Conservation (phyloP, 345 rosid species). For the Eucalyptus caleyi region DNA sequence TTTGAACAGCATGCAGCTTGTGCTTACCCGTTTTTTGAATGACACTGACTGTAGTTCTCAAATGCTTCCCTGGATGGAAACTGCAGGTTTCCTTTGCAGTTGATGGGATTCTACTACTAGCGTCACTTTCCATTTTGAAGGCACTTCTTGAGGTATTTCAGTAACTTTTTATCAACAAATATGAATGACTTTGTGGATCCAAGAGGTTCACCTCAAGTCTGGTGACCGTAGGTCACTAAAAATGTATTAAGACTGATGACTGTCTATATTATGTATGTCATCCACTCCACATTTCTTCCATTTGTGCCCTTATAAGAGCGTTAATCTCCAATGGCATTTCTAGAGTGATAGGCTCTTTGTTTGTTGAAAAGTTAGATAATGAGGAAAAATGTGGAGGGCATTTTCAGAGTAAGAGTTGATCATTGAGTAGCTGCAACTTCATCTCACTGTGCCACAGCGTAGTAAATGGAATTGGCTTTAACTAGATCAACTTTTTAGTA, state of each 20-base stretch:
- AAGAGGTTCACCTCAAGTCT: neutral
- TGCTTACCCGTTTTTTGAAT: neutral
- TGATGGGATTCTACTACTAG: constrained; percentile 65
- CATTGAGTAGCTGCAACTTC: neutral
- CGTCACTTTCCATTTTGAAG: constrained; percentile 50
- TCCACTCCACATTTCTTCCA: neutral
- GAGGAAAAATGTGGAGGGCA: neutral
- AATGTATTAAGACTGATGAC: neutral
- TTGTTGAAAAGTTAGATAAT: neutral
- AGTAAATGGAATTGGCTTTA: neutral
- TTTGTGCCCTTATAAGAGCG: neutral
- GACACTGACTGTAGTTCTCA: neutral
- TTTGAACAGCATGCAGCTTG: neutral
- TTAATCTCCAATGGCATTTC: neutral
- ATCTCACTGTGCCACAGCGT: neutral
- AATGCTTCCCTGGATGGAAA: neutral
- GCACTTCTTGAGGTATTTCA: constrained; percentile 63
- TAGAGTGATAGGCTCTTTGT: neutral
- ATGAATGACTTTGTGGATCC: neutral
- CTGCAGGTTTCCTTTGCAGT: constrained; percentile 70
- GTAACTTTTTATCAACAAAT: neutral
- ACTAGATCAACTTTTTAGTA: no score
- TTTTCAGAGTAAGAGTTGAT: neutral
- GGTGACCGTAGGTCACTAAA: neutral
- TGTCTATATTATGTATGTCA: neutral